Conservation (phyloP, 805 yeast species). For the Debaryomyces castellii region DNA sequence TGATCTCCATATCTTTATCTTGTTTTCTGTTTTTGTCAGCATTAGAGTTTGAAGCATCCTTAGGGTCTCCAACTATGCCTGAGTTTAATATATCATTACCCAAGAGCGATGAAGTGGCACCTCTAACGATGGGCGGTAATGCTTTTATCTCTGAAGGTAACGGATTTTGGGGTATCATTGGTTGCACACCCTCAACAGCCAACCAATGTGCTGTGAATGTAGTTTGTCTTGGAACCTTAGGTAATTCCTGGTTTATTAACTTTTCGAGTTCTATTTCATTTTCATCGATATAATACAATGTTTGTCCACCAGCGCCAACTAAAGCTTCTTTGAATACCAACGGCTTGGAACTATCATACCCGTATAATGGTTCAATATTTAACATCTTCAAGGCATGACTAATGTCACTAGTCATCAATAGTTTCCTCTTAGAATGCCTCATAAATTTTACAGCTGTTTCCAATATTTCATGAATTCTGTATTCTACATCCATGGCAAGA, state of each 20-base stretch:
- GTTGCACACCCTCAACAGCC: conserved; percentile 98
- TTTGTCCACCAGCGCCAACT: conserved; percentile 84
- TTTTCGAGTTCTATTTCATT: conserved; percentile 92
- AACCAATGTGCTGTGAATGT: conserved; percentile 96
- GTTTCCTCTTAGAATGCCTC: conserved; percentile 87
- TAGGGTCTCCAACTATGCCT: conserved; percentile 16
- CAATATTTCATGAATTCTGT: conserved; percentile 89
- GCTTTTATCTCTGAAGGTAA: conserved; percentile 73
- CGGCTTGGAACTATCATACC: conserved; percentile 73
- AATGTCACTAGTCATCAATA: conserved; percentile 78
- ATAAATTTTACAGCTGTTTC: conserved; percentile 96
- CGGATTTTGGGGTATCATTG: conserved; percentile 96
- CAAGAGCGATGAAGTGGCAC: conserved; percentile 61
- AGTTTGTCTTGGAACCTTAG: conserved; percentile 89
- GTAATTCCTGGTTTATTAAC: conserved; percentile 88
- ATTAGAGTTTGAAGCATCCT: conserved; percentile 10
- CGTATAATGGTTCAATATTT: conserved; percentile 92
- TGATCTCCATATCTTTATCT: conserved; percentile 59
- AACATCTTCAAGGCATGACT: conserved; percentile 78
- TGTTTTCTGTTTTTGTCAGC: conserved; percentile 20
- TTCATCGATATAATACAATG: conserved; percentile 89
- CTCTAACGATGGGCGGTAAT: conserved; percentile 76
- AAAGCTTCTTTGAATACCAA: conserved; percentile 82
- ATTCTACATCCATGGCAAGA: conserved; percentile 98
- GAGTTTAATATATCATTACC: conserved; percentile 40